Percentiles rank a stretch among this genome's conserved stretches.
phyloP scores from a whole-genome alignment of 345 rosid genomes.

The Geranium rotundifolium region DNA sequence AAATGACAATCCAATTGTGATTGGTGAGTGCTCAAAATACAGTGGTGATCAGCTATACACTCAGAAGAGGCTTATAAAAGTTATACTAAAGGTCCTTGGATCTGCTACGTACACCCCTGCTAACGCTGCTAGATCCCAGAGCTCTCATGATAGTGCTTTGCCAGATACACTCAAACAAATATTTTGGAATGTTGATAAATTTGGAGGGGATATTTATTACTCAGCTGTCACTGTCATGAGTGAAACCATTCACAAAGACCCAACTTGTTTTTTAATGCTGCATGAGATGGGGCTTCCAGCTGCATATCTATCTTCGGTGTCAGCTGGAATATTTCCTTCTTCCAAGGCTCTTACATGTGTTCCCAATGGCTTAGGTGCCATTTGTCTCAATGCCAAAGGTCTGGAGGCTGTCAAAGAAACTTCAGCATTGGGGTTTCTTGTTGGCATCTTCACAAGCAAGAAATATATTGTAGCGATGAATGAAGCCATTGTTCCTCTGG shows the following conservation, averaged over 20 bases:
- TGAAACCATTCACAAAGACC: conserved; percentile 92
- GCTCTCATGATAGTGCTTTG: conserved; percentile 60
- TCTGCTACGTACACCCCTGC: conserved; percentile 84
- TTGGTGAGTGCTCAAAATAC: conserved; percentile 47
- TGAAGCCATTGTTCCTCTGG: conserved; percentile 88
- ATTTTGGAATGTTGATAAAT: conserved; percentile 59
- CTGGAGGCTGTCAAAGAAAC: conserved; percentile 86
- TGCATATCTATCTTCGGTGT: conserved; percentile 83
- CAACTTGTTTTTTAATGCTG: conserved; percentile 65
- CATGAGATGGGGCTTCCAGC: conserved; percentile 85
- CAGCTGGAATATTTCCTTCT: conserved; percentile 74
- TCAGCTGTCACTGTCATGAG: conserved; percentile 98
- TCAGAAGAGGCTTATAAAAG: conserved; percentile 90
- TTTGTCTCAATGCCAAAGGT: conserved; percentile 86
- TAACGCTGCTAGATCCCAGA: conserved; percentile 50
- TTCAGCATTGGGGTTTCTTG: conserved; percentile 66
- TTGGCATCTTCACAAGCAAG: conserved; percentile 74
- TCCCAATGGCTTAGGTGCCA: conserved; percentile 91
- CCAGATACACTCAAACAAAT: conserved; percentile 69
- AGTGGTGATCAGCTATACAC: conserved; percentile 46
- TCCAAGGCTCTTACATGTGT: conserved; percentile 90
- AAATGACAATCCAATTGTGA: conserved; percentile 41
- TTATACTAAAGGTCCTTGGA: conserved; percentile 85
- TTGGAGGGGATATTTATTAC: conserved; percentile 88
- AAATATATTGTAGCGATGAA: conserved; percentile 81